phyloP scores from a whole-genome alignment of 768 basidiomycete species.

The Agrocybe praecox region DNA sequence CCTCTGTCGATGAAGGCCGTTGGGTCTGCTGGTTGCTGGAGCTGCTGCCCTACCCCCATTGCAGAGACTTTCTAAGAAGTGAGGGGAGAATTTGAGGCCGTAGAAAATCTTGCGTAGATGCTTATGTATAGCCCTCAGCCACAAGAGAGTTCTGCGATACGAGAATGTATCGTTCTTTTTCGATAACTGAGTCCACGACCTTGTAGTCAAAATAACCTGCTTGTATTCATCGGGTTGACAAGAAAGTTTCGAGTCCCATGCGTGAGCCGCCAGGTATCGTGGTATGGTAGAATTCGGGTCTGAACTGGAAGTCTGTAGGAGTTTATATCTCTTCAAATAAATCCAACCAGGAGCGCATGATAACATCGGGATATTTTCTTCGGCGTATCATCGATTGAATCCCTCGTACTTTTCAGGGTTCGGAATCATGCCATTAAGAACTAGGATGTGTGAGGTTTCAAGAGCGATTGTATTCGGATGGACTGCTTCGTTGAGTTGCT shows the following conservation, averaged over 20 bases:
- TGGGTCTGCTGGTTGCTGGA: slow-evolving; percentile 8
- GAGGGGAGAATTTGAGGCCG: background rate
- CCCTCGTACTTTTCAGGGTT: slow-evolving; percentile 32
- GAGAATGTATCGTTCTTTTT: slow-evolving; percentile 31
- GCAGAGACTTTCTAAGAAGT: background rate
- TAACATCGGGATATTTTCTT: slow-evolving; percentile 54
- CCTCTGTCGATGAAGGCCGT: background rate
- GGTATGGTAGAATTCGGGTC: slow-evolving; percentile 14
- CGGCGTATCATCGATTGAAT: slow-evolving; percentile 57
- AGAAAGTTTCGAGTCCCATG: slow-evolving; percentile 34
- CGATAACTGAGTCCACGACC: slow-evolving; percentile 35
- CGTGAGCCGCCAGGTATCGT: slow-evolving; percentile 45
- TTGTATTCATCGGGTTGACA: slow-evolving; percentile 38
- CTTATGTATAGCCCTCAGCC: slow-evolving; percentile 18
- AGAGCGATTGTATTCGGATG: background rate
- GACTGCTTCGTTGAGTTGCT: background rate
- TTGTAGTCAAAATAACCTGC: slow-evolving; percentile 38
- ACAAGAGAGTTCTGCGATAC: background rate
- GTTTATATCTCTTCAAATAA: slow-evolving; percentile 43
- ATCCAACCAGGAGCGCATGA: slow-evolving; percentile 44
- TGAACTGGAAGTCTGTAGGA: slow-evolving; percentile 26
- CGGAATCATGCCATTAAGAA: slow-evolving; percentile 36
- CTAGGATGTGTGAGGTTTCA: slow-evolving; percentile 18
- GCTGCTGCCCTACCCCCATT: background rate
- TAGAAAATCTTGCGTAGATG: background rate